phyloP scores from a whole-genome alignment of 257 asterid species.

The Striga asiatica region DNA sequence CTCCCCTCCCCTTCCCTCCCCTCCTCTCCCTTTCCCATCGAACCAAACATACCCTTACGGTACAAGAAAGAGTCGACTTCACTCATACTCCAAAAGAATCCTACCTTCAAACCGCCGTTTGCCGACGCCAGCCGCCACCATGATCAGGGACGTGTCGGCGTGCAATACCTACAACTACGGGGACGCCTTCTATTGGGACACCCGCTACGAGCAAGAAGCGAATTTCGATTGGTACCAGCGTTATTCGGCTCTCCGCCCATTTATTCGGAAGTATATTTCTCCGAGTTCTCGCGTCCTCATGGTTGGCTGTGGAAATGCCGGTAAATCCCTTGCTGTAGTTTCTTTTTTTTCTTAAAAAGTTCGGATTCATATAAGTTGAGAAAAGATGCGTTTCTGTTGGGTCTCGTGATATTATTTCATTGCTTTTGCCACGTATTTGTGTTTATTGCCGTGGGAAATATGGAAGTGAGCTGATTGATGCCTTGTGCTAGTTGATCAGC shows the following conservation, averaged over 20 bases:
- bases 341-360: no score
- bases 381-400: neutral
- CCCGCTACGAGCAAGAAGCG: constrained; percentile 79
- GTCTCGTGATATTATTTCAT: neutral
- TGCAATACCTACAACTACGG: constrained; percentile 84
- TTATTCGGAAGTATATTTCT: constrained; percentile 51
- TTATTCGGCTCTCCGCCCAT: constrained; percentile 77
- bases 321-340: constrained; percentile 22
- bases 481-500: no score
- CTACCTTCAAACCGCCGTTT: constrained; percentile 8
- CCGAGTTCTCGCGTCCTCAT: constrained; percentile 63
- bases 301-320: constrained; percentile 99
- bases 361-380: neutral
- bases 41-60: no score
- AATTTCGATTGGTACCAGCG: constrained; percentile 96
- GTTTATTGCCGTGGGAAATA: neutral
- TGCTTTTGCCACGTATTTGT: no score
- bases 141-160: constrained; percentile 74
- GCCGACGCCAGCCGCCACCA: constrained; percentile 27
- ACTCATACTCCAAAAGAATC: no score
- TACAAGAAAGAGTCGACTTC: no score
- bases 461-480: neutral
- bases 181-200: constrained; percentile 88
- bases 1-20: no score
- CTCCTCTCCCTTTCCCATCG: no score